These are phyloP conservation scores for Stemphylium vesicarium DNA, from an alignment of 2,329 filamentous ascomycete species.

Conservation along the genomic window DNA sequence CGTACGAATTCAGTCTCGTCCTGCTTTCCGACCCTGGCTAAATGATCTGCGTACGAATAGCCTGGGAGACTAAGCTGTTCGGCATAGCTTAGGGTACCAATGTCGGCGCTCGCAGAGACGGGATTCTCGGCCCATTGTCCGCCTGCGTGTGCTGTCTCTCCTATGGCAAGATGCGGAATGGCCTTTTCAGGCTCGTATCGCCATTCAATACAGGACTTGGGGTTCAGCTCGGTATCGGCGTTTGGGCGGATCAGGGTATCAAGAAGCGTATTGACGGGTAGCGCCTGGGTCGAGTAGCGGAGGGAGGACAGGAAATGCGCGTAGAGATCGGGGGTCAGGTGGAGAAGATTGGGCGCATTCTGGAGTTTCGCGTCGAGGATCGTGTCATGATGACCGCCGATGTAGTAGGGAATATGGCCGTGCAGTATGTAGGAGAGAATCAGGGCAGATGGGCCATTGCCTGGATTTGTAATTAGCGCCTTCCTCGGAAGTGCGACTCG, in stretches of 20 bases:
- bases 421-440: constrained; percentile 69
- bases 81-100: constrained; percentile 66
- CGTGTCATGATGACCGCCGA: constrained; percentile 62
- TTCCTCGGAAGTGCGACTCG: neutral
- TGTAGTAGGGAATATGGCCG: constrained; percentile 65
- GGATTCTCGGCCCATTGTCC: constrained; percentile 67
- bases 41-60: constrained; percentile 63
- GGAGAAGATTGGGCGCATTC: constrained; percentile 55
- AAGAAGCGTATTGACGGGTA: constrained; percentile 65
- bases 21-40: constrained; percentile 50
- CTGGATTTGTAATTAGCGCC: constrained; percentile 49
- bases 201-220: constrained; percentile 62
- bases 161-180: constrained; percentile 62
- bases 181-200: constrained; percentile 57
- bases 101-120: constrained; percentile 60
- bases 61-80: constrained; percentile 67
- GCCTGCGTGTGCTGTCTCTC: constrained; percentile 58
- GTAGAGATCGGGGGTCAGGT: constrained; percentile 58
- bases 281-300: constrained; percentile 66
- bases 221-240: constrained; percentile 63
- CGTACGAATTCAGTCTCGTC: constrained; percentile 58
- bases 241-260: constrained; percentile 66
- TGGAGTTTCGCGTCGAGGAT: constrained; percentile 63
- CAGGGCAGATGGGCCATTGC: constrained; percentile 67
- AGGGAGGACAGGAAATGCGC: constrained; percentile 65